Evolutionary conservation across 2,329 filamentous ascomycete species (phyloP), one percentile per base, ranked within the genome.

Genomic region (Penicillium sp.): DNA sequence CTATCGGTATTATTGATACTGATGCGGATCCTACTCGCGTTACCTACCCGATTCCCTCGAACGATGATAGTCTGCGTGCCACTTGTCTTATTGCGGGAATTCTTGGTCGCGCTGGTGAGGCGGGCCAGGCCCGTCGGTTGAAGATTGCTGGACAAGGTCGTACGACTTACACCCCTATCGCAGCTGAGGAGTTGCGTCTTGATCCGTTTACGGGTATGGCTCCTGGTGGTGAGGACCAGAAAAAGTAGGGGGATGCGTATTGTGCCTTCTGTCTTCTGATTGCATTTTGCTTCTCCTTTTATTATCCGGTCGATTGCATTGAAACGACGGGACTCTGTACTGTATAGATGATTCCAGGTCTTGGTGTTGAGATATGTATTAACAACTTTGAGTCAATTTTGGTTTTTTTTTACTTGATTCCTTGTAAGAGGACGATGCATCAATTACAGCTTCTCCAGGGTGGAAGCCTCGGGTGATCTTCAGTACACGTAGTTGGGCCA

Each of bases 21-120:
- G 89, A 99, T 73, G 88, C 87, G 2, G 89, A 97, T 74, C 90
- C 94, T 0, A 90, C 90, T 0, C 93, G 90, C 85, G 91, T 97
- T 48, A 97, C 94, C 4, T 99, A 99, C 71, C 89, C 90, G 14
- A 97, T 99, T 64, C 94, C 94, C 2, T 91, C 91, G 48, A 99
- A 99, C 73, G 94, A 99, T 70, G 94, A 99, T 80, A 96, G 91
- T 84, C 75, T 96, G 63, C 88, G 94, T 58, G 87, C 88, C 61
- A 83, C 91, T 47, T 85, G 88, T 64, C 82, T 97, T 58, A 90
- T 99, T 64, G 89, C 87, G 4, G 91, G 91, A 50, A 87, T 94
- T 1, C 81, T 99, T 36, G 93, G 92, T 38, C 84, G 88, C 50
- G 94, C 94, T 1, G 94, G 90, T 10, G 80, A 96, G 76, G 80